Evolutionary conservation across 257 asterid species (phyloP), one percentile per base, ranked within the genome.

Genomic region (Voacanga thouarsii): DNA sequence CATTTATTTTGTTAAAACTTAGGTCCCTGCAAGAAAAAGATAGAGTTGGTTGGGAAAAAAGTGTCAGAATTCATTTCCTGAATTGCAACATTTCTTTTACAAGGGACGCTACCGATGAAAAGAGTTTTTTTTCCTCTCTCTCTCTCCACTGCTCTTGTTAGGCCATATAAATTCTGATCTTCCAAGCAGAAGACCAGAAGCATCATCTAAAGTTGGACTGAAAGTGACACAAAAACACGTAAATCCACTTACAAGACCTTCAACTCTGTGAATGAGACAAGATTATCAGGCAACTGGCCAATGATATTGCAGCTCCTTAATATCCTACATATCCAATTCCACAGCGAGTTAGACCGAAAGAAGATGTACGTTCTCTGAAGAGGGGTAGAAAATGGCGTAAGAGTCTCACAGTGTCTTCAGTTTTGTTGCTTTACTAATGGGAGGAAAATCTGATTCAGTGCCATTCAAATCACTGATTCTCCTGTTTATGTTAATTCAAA

Each of bases 401-500:
- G 66, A 64, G 66, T 81, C 94, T 90, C 74, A 92, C 97, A 92
- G 77, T 30, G 75, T 84, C 83, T 76, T 82, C 64, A 92, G 80
- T 44, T 67, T 82, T 47, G 37, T 80, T 30, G 80, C 74, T 53
- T 76, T 63, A 51, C 71, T 69, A 56, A 90, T 82, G 77, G 75
- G 63, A 33, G 94, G 97, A 77, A 92, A 89, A 78, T 81, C 70
- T 24, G 96, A 85, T 21, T 57, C 88, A 68, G 85, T 88, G 64
- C 93, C 96, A 23, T 55, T 85, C 90, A 92, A 80, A 82, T 92
- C 97, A 72, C 92, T 89, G 65, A 92, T 87, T 84, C 94, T 89
- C 90, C 97, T 90, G 92, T 86, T 74, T 65, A 80, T 74, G 56
- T n/a, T 9, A 39, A 78, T 63, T 45, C 71, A 78, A 47, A 57